A percentile compares a stretch with the other conserved stretches of the same genome.
These are phyloP conservation scores for Ophiorrhiza pumila DNA, from an alignment of 257 asterid species.

Conservation along the genomic window DNA sequence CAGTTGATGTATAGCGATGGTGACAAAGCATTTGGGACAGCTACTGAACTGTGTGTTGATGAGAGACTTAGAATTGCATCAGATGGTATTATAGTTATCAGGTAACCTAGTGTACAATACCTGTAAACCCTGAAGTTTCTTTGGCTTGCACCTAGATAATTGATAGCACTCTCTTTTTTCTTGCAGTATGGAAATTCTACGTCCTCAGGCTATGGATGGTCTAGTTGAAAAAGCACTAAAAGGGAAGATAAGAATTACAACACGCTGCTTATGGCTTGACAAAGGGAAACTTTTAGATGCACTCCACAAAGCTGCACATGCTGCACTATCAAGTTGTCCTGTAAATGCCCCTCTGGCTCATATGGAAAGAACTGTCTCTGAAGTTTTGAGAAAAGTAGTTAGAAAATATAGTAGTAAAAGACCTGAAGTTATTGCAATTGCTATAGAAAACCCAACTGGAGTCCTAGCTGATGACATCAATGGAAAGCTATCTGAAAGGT, in stretches of 20 bases:
- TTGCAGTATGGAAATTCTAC: constrained; percentile 90
- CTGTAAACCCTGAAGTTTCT: constrained; percentile 16
- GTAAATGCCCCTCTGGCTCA: constrained; percentile 72
- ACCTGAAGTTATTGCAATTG: constrained; percentile 89
- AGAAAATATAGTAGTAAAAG: constrained; percentile 91
- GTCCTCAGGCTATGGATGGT: constrained; percentile 58
- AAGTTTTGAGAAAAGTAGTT: constrained; percentile 85
- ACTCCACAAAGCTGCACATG: constrained; percentile 94
- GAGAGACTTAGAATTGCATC: constrained; percentile 88
- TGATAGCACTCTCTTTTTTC: constrained; percentile 18
- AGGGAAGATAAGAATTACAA: constrained; percentile 92
- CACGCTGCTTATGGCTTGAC: constrained; percentile 99
- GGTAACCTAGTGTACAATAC: constrained; percentile 36
- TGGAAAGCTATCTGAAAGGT: constrained; percentile 64
- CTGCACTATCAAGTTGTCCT: constrained; percentile 91
- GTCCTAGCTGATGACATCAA: constrained; percentile 82
- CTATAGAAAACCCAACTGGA: constrained; percentile 77
- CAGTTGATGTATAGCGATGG: constrained; percentile 99
- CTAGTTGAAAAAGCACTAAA: constrained; percentile 52
- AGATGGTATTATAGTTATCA: constrained; percentile 92
- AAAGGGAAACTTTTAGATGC: constrained; percentile 97
- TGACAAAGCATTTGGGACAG: constrained; percentile 98
- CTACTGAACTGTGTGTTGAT: constrained; percentile 82
- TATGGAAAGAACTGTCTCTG: constrained; percentile 90
- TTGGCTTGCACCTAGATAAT: constrained; percentile 21